Evolutionary conservation across 2,329 filamentous ascomycete genomes (phyloP).

Genomic region (Metarhizium brunneum): DNA sequence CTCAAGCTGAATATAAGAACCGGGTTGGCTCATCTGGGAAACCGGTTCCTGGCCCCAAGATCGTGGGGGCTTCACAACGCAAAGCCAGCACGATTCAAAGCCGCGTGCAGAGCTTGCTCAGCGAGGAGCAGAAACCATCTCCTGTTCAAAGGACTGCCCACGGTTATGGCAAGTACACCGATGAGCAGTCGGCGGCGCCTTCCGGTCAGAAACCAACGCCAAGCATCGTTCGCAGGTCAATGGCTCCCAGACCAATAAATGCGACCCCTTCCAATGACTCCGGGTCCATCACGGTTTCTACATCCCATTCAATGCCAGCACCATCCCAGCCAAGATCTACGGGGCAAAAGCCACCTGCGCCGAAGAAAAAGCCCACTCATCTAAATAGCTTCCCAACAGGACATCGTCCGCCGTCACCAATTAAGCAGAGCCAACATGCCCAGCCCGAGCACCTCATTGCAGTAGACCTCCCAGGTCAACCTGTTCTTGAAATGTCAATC

Average conservation of each 20-base stretch:
- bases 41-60: slow-evolving; percentile 38
- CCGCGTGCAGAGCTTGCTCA: slow-evolving; percentile 76
- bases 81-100: slow-evolving; percentile 78
- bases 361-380: slow-evolving; percentile 53
- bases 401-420: slow-evolving; percentile 32
- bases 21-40: slow-evolving; percentile 42
- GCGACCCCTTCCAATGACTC: neutral
- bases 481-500: slow-evolving; percentile 43
- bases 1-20: slow-evolving; percentile 78
- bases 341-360: slow-evolving; percentile 40
- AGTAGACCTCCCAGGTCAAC: slow-evolving; percentile 37
- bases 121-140: slow-evolving; percentile 58
- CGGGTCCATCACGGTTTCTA: neutral
- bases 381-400: slow-evolving; percentile 46
- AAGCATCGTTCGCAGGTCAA: slow-evolving; percentile 42
- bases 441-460: slow-evolving; percentile 31
- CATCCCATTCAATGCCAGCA: slow-evolving; percentile 15
- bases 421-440: slow-evolving; percentile 25
- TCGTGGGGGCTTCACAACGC: slow-evolving; percentile 49
- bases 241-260: neutral
- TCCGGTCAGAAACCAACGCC: slow-evolving; percentile 31
- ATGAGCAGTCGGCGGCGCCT: slow-evolving; percentile 30
- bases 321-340: slow-evolving; percentile 13
- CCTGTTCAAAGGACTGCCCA: slow-evolving; percentile 63
- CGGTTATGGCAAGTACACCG: slow-evolving; percentile 84